Evolutionary conservation across 441 rosid genomes (phyloP).

Genomic region (Codiaeum variegatum): DNA sequence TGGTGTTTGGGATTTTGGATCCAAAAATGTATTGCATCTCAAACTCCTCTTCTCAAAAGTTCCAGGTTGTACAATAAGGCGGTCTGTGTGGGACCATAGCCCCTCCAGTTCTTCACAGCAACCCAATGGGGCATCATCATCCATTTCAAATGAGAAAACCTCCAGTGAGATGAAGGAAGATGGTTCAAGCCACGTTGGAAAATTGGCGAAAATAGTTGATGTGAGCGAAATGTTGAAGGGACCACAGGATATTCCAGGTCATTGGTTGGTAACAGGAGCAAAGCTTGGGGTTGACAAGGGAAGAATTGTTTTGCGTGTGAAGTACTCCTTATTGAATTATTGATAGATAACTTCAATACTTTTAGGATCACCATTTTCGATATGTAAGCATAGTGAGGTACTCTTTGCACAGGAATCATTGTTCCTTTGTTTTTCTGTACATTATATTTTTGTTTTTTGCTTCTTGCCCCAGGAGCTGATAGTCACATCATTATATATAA

Average conservation of each 20-base stretch:
- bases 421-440: slow-evolving; percentile 44
- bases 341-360: slow-evolving; percentile 27
- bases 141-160: slow-evolving; percentile 37
- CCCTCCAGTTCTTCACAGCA: slow-evolving; percentile 38
- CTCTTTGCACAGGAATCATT: slow-evolving; percentile 60
- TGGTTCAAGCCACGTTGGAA: slow-evolving; percentile 31
- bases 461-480: slow-evolving; percentile 19
- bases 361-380: slow-evolving; percentile 23
- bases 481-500: slow-evolving; percentile 14
- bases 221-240: slow-evolving; percentile 62
- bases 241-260: slow-evolving; percentile 65
- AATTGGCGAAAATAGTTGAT: slow-evolving; percentile 53
- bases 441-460: slow-evolving; percentile 29
- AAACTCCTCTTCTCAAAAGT: slow-evolving; percentile 62
- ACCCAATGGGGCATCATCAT: slow-evolving; percentile 50
- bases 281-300: slow-evolving; percentile 74
- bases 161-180: slow-evolving; percentile 47
- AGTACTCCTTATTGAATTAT: slow-evolving; percentile 62
- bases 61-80: slow-evolving; percentile 60
- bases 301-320: slow-evolving; percentile 54
- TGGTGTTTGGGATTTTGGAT: slow-evolving; percentile 71
- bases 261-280: slow-evolving; percentile 72
- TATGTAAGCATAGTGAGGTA: slow-evolving; percentile 36
- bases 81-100: slow-evolving; percentile 67
- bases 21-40: slow-evolving; percentile 60